Base-by-base conservation (phyloP, 2,329 filamentous ascomycete species). In the Nemania bipapillata region DNA sequence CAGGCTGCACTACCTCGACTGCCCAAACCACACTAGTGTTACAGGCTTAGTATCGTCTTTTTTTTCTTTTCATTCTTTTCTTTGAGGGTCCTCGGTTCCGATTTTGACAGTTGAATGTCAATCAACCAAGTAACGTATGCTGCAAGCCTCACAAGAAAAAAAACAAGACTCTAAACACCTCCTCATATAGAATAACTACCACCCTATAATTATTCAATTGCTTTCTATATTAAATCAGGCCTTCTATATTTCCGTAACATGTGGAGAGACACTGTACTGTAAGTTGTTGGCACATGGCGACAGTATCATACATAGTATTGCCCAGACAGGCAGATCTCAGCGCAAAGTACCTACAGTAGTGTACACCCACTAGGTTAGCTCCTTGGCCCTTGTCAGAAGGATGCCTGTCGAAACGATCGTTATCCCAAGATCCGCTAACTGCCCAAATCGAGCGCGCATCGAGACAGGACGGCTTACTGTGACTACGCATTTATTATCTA, bases 21-120 rank as follows among this genome's bases (percentile, higher is more conserved):
- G 47, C 68, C 68, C 57, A 28, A 68, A 70, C 61, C 65, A 47
- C 68, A 70, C 68, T 70, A 70, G 68, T 70, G 68, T 70, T 65
- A 70, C 65, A 70, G 47, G 37, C 45, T 40, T 57, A 26, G 47
- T 32, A 32, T 53, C 59, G n/a, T n/a, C n/a, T n/a, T 53, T 59
- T 58, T 63, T 67, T 12, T 47, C 28, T 35, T 37, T 24, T 30
- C 20, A 28, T 32, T 32, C 17, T 55, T 32, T 30, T 40, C 12
- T 15, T 15, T 37, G 24, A 24, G 20, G 24, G 47, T 32, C 17
- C 22, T 35, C 22, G 35, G 26, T 26, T 32, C 20, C 26, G 35
- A 26, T 60, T 28, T n/a, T 35, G 12, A 32, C 45, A 50, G 47
- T 20, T 50, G 24, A 50, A 24, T 12, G 12, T 50, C 47, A 26